Base-by-base conservation (phyloP, 208 protist species). In the Eutreptiella sp. region DNA sequence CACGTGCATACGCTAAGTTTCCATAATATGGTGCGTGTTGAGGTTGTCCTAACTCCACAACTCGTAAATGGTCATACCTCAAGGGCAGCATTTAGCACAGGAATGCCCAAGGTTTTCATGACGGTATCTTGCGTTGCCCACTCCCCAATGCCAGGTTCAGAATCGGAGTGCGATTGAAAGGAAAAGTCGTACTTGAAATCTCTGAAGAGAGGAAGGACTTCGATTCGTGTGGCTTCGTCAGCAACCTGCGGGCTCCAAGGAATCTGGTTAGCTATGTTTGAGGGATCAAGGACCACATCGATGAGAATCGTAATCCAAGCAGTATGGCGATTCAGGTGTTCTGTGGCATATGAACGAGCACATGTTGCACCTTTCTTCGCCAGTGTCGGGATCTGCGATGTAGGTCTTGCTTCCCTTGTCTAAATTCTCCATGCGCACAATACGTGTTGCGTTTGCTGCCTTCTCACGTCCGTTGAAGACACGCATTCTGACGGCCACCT, bases 171-270 rank as follows among this genome's bases (percentile, higher is more conserved):
- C 5, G 71, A 83, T 29, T 66, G 53, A 67, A 81, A 81, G 41
- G 64, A 73, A 33, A 72, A 76, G 65, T 81, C 76, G 41, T 77
- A 81, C 38, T 48, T 71, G 53, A 83, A 81, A 21, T 32, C 42
- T n/a, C n/a, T n/a, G n/a, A n/a, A n/a, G n/a, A n/a, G n/a, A n/a
- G n/a, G n/a, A n/a, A n/a, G n/a, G n/a, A n/a, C n/a, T n/a, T n/a
- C n/a, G n/a, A n/a, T n/a, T n/a, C n/a, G n/a, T n/a, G n/a, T n/a
- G n/a, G n/a, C n/a, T n/a, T n/a, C n/a, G n/a, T n/a, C n/a, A n/a
- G n/a, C n/a, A n/a, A n/a, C n/a, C n/a, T n/a, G n/a, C n/a, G n/a
- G n/a, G n/a, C n/a, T n/a, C n/a, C n/a, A n/a, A n/a, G n/a, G n/a
- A n/a, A n/a, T n/a, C n/a, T n/a, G n/a, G n/a, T n/a, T n/a, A n/a